Base-by-base conservation (phyloP, 2,329 filamentous ascomycete genomes). In the Colletotrichum horii region DNA sequence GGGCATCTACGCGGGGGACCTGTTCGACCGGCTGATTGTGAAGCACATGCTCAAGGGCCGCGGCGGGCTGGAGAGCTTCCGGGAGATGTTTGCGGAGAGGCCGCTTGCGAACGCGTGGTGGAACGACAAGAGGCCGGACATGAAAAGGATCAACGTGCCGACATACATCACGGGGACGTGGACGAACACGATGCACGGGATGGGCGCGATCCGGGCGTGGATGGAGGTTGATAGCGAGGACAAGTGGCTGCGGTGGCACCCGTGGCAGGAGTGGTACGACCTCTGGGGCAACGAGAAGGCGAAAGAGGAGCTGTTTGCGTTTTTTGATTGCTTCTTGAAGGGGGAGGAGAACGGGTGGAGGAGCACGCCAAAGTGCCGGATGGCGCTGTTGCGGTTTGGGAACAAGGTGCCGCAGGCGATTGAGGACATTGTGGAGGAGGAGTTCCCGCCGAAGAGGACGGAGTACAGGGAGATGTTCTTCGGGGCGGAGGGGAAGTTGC, bases 281-380 rank as follows among this genome's bases (percentile, higher is more conserved):
- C 48, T 66, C 15, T 55, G 73, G 70, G 58, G 73, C 4, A 55
- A 76, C 19, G 9, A 34, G 36, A 28, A 67, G 36, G 67, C 74
- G 16, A 77, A 66, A 28, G 79, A 83, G 2, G 86, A 89, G 67
- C 81, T 89, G 1, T 75, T 80, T 8, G 71, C 76, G 1, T 90
- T 87, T 80, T 89, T 89, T 70, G 87, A 89, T 68, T 79, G 78
- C 4, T 90, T 86, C 71, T 80, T 89, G 19, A 87, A 85, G 36
- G 84, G 81, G 0, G 79, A 81, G 1, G 74, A 86, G 1, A 90
- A 89, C 70, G 85, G 79, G 8, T 89, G 86, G 86, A 84, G 86
- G 48, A 80, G 82, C 48, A 89, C 87, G 1, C 84, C 87, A 0
- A 80, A 78, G 30, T 85, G 89, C 2, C 82, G 87, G 6, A 84